Evolutionary conservation across 441 rosid genomes (phyloP).

Genomic region (Raphanus hybrid): DNA sequence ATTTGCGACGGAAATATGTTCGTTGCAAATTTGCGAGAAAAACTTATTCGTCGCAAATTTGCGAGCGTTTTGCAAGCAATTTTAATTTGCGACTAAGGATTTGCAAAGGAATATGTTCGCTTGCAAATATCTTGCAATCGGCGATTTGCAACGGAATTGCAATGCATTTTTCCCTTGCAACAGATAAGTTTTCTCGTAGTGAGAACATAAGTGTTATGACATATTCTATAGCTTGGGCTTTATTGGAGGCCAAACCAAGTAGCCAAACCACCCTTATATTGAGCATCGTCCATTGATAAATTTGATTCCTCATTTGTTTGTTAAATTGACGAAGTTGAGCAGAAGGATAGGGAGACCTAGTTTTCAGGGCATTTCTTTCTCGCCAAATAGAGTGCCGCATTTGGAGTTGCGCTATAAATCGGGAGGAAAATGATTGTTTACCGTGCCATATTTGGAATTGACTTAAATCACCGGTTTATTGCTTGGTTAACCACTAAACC

Average conservation of each 20-base stretch:
- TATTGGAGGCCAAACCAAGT: neutral
- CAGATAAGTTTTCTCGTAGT: too few relatives aligned
- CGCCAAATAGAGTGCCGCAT: neutral
- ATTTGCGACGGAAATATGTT: too few relatives aligned
- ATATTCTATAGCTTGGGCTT: neutral
- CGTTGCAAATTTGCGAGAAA: too few relatives aligned
- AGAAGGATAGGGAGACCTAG: neutral
- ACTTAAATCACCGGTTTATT: conserved; percentile 13
- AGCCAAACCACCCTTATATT: neutral
- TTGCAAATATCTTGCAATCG: too few relatives aligned
- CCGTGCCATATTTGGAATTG: neutral
- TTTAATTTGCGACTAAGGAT: too few relatives aligned
- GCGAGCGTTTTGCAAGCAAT: too few relatives aligned
- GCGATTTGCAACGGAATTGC: too few relatives aligned
- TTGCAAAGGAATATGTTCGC: too few relatives aligned
- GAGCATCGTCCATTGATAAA: neutral
- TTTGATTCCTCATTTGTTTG: neutral
- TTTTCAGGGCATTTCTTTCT: neutral
- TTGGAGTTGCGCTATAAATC: neutral
- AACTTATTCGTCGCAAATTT: too few relatives aligned
- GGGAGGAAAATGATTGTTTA: neutral
- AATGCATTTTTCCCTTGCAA: too few relatives aligned
- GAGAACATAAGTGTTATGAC: too few relatives aligned
- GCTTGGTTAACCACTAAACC: conserved; percentile 22
- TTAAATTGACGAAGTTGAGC: neutral